Conservation (phyloP, 202 grass and related monocot genomes). For the Saccharum hybrid region DNA sequence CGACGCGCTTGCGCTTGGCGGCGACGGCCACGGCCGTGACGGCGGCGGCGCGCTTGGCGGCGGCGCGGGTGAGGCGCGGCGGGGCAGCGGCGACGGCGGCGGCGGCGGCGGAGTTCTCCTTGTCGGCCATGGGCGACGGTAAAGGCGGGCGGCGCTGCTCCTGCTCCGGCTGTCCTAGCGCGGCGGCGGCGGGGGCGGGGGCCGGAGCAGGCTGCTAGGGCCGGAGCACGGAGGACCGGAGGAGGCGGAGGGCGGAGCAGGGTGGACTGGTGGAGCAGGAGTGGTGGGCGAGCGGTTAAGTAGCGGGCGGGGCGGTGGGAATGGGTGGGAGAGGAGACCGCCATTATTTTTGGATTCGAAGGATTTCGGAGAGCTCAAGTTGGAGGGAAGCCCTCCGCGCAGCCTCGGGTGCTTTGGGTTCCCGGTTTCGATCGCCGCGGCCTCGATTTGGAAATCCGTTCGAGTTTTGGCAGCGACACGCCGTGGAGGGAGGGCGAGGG, state of each 20-base stretch:
- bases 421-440: background rate
- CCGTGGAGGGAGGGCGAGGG: background rate
- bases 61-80: slow-evolving; percentile 55
- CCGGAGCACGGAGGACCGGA: background rate
- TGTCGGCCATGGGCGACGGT: slow-evolving; percentile 45
- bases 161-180: slow-evolving; percentile 44
- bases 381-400: slow-evolving; percentile 24
- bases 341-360: slow-evolving; percentile 55
- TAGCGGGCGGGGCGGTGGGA: slow-evolving; percentile 1
- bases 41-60: slow-evolving; percentile 51
- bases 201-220: background rate
- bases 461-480: background rate
- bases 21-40: slow-evolving; percentile 41
- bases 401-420: background rate
- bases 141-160: slow-evolving; percentile 8
- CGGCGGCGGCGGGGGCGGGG: background rate
- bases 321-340: slow-evolving; percentile 50
- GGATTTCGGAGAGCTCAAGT: slow-evolving; percentile 18
- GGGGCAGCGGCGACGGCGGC: slow-evolving; percentile 1
- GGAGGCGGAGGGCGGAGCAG: background rate
- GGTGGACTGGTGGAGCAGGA: background rate
- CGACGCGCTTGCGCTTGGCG: slow-evolving; percentile 69
- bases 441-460: slow-evolving; percentile 38
- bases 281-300: background rate
- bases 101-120: slow-evolving; percentile 50